phyloP scores from a whole-genome alignment of 331 rosid species.

The Quercus phellos region DNA sequence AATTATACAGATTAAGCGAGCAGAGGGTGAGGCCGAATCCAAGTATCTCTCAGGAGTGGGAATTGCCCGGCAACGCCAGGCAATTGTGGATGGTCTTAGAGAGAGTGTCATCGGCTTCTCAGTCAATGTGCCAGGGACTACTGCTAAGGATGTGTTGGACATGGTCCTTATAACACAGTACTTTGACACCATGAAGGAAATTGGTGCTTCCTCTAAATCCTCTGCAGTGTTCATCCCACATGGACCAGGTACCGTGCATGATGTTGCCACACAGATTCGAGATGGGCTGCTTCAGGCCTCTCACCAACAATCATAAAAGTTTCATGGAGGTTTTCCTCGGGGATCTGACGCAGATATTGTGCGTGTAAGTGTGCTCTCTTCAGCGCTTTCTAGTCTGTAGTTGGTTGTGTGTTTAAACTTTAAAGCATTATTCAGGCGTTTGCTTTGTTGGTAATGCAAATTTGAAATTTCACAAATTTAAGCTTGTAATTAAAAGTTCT shows the following conservation, averaged over 20 bases:
- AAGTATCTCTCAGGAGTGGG: constrained; percentile 79
- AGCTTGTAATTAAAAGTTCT: not conserved
- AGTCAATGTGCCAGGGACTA: constrained; percentile 67
- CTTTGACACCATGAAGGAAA: constrained; percentile 86
- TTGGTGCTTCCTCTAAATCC: constrained; percentile 74
- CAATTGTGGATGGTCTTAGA: constrained; percentile 73
- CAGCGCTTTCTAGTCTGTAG: not conserved
- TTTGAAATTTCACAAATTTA: too few relatives aligned
- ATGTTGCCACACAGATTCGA: constrained; percentile 66
- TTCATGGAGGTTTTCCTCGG: not conserved
- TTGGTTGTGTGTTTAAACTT: not conserved
- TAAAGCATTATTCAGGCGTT: not conserved
- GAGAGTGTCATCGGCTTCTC: constrained; percentile 71
- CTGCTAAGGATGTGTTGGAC: constrained; percentile 74
- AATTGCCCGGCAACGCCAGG: constrained; percentile 82
- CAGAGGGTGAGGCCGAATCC: constrained; percentile 81
- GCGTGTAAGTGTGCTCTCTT: not conserved
- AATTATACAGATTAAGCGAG: constrained; percentile 71
- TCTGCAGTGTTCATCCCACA: constrained; percentile 81
- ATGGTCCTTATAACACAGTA: constrained; percentile 84
- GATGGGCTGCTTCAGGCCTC: constrained; percentile 72
- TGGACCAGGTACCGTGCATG: constrained; percentile 70
- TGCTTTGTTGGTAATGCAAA: not conserved
- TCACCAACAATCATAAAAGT: not conserved
- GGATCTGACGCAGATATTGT: not conserved